These are phyloP conservation scores for Protostelium mycophagum DNA, from an alignment of 78 protist genomes.

Conservation along the genomic window DNA sequence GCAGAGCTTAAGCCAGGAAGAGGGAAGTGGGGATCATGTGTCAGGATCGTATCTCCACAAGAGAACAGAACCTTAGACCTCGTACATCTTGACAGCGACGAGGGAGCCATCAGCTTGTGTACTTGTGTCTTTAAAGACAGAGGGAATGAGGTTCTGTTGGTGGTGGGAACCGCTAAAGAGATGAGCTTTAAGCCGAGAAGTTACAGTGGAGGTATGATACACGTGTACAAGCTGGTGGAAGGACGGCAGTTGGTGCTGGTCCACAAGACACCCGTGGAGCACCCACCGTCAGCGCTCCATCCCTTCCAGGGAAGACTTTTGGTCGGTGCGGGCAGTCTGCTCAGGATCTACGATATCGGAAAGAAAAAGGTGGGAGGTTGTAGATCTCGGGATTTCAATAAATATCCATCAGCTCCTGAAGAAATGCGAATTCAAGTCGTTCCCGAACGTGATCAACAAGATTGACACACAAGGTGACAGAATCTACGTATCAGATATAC, in stretches of 20 bases:
- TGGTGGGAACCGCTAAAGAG: constrained; percentile 82
- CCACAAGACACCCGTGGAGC: constrained; percentile 84
- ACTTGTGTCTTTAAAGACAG: constrained; percentile 44
- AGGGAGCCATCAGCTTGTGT: constrained; percentile 71
- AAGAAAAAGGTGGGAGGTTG: constrained; percentile 33
- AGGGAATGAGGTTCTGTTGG: constrained; percentile 57
- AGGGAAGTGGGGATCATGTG: constrained; percentile 82
- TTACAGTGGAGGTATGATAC: constrained; percentile 35
- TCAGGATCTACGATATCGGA: constrained; percentile 92
- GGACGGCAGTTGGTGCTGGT: constrained; percentile 49
- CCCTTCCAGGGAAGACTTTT: constrained; percentile 80
- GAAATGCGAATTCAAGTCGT: constrained; percentile 78
- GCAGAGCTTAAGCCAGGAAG: constrained; percentile 41
- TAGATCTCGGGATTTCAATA: not conserved
- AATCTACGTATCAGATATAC: constrained; percentile 81
- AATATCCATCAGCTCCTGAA: constrained; percentile 59
- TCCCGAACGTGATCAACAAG: constrained; percentile 52
- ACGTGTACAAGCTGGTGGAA: constrained; percentile 61
- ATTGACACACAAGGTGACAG: constrained; percentile 72
- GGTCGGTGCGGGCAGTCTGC: constrained; percentile 75
- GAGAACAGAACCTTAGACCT: constrained; percentile 38
- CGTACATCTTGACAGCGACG: constrained; percentile 71
- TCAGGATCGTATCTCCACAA: constrained; percentile 74
- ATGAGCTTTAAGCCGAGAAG: constrained; percentile 55
- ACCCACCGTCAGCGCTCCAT: constrained; percentile 77